Percentiles rank a stretch among this genome's conserved stretches.
phyloP scores from a whole-genome alignment of 148 eudicot genomes.

The Chenopodium berlandieri region DNA sequence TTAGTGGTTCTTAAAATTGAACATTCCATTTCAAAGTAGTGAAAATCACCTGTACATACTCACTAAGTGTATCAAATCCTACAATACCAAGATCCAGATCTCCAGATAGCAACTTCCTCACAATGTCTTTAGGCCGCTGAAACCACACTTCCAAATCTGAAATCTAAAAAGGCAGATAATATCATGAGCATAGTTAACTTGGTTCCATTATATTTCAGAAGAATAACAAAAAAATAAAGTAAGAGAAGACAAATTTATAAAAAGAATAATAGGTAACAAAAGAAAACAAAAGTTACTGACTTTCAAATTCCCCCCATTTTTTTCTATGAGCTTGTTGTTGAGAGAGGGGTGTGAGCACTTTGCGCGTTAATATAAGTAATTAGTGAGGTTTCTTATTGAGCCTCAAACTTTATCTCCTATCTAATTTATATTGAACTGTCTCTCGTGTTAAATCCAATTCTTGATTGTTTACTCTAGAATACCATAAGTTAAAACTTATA shows the following conservation, averaged over 20 bases:
- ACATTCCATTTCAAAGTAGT: not conserved
- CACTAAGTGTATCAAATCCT: conserved; percentile 78
- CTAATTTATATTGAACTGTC: too few relatives aligned
- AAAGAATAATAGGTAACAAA: not conserved
- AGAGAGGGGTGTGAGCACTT: too few relatives aligned
- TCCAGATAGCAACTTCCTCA: conserved; percentile 87
- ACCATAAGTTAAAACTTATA: not conserved
- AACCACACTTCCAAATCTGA: conserved; percentile 90
- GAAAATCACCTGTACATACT: conserved; percentile 75
- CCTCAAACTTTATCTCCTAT: too few relatives aligned
- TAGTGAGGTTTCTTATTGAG: too few relatives aligned
- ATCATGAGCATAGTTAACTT: conserved; percentile 3
- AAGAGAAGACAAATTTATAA: not conserved
- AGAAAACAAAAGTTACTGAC: not conserved
- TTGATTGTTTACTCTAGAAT: too few relatives aligned
- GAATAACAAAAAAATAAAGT: not conserved
- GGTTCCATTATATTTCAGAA: not conserved
- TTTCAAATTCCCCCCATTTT: too few relatives aligned
- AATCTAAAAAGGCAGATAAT: conserved; percentile 40
- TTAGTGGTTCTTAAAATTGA: not conserved
- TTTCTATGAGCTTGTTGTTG: too few relatives aligned
- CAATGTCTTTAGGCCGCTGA: conserved; percentile 93
- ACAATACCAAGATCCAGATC: conserved; percentile 96
- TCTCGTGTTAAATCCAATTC: too few relatives aligned
- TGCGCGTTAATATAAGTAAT: too few relatives aligned